A percentile compares a stretch with the other conserved stretches of the same genome.
Conservation (phyloP, 345 rosid genomes). For the Zanthoxylum bungeanum region DNA sequence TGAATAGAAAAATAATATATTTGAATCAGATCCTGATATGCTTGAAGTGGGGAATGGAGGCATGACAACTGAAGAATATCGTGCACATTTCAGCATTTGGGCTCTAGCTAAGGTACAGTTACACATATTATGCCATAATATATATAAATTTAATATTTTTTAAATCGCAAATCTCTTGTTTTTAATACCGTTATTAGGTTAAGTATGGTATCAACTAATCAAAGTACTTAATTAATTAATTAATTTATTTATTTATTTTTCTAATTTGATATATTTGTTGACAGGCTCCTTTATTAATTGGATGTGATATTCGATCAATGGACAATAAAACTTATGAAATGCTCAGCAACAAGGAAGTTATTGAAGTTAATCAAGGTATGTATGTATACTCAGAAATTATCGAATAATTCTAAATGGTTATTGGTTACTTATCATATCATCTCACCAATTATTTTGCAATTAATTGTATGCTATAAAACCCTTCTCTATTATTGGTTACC, state of each 20-base stretch:
- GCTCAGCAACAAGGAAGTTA: constrained; percentile 50
- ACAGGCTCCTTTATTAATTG: constrained; percentile 58
- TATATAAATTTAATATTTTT: too few relatives aligned
- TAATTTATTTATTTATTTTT: neutral
- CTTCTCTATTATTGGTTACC: too few relatives aligned
- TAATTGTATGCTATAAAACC: too few relatives aligned
- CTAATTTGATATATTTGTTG: neutral
- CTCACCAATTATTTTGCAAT: too few relatives aligned
- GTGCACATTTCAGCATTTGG: constrained; percentile 72
- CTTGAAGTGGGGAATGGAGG: constrained; percentile 79
- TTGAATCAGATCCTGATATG: constrained; percentile 62
- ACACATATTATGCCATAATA: too few relatives aligned
- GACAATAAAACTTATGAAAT: constrained; percentile 30
- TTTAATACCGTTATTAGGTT: too few relatives aligned
- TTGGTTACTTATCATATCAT: too few relatives aligned
- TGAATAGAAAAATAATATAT: neutral
- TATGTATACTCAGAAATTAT: too few relatives aligned
- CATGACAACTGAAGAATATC: constrained; percentile 63
- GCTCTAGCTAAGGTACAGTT: constrained; percentile 59
- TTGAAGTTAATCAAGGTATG: constrained; percentile 63
- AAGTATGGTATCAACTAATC: too few relatives aligned
- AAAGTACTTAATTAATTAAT: too few relatives aligned
- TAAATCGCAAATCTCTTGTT: too few relatives aligned
- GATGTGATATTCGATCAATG: constrained; percentile 50
- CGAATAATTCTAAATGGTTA: too few relatives aligned